Base-by-base conservation (phyloP, 73 alveolate species). In the Paramecium caudatum region DNA sequence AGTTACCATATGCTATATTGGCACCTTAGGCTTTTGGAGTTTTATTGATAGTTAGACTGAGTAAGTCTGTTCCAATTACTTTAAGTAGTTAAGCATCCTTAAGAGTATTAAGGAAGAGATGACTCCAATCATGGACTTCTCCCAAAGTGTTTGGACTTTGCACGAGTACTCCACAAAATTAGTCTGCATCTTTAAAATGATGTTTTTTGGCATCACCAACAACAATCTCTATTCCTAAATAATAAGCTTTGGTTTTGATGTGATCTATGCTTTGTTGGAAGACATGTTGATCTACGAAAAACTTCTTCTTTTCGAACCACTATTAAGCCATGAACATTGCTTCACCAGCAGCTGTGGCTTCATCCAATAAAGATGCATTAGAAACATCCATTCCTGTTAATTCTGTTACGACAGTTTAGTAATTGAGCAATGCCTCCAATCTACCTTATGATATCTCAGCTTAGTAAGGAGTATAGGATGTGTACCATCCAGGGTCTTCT, bases 391-490 rank as follows among this genome's bases (percentile, higher is more conserved):
- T 70, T 25, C 98, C 98, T 9, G 99, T 96, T 33, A 97, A 94
- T 82, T 95, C 99, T 80, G 94, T 91, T 50, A 97, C 94, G 91
- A 96, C 86, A 32, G 99, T 97, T 91, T 97, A 94, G 91, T 61
- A 95, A 33, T 90, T 78, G 47, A 92, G 82, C 81, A 96, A 68
- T 15, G 95, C 69, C 82, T 96, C 99, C 10, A 92, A 85, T 63
- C 99, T 95, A 12, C 99, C 99, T 90, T 97, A 97, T 5, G 98
- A 86, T 87, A 97, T 95, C 92, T 97, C 99, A n/a, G 99, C 99
- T 91, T 97, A 96, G 68, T 97, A 97, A 1, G 99, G 99, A n/a
- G 99, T 97, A 91, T 97, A 97, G 19, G 99, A 95, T 17, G 99
- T 97, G 93, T 95, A 96, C 99, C 99, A 95, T 32, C 94, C 97